Evolutionary conservation across 2,329 filamentous ascomycete species (phyloP), one percentile per base, ranked within the genome.

Genomic region (Tolypocladium inflatum): DNA sequence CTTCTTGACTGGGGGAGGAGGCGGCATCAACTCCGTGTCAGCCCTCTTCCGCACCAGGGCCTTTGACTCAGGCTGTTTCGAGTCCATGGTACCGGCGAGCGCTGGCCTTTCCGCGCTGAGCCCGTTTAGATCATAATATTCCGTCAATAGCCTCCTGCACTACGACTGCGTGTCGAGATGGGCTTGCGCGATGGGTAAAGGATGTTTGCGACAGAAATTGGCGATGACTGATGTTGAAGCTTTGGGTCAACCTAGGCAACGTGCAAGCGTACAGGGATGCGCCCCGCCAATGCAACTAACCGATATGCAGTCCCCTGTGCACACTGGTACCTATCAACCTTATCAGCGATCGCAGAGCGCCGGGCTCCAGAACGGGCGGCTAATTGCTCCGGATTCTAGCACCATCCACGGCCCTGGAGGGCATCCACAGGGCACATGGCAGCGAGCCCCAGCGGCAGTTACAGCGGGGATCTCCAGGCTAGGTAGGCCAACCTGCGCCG

Each of bases 1-100:
- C 59, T 91, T 88, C 72, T 96, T 97, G 48, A 86, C 79, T 0
- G 85, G 81, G 4, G 91, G 90, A 7, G 93, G 92, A 13, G 92
- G 91, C 19, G 90, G 88, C 91, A 97, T 97, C 63, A 76, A 76
- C 57, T 89, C 85, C 33, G 77, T 81, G 59, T 90, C 86, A 57
- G 88, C 78, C 62, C 85, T 80, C 75, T 91, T 91, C 58, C 82
- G 82, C 57, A 85, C 77, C 59, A 94, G 80, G 60, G 87, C 82
- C 55, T 73, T 81, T 7, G 85, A 84, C 45, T 62, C 50, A 2
- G 60, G 41, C 35, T 61, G 43, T 53, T 63, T 58, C 10, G 69
- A 59, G 43, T 75, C 74, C 77, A 80, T 79, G 61, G 51, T 64
- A 58, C 58, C 55, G 41, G 21, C 33, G 26, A 33, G 23, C 43